Evolutionary conservation across 2,329 filamentous ascomycete species (phyloP), one percentile per base, ranked within the genome.

Genomic region (Onygenales sp.): DNA sequence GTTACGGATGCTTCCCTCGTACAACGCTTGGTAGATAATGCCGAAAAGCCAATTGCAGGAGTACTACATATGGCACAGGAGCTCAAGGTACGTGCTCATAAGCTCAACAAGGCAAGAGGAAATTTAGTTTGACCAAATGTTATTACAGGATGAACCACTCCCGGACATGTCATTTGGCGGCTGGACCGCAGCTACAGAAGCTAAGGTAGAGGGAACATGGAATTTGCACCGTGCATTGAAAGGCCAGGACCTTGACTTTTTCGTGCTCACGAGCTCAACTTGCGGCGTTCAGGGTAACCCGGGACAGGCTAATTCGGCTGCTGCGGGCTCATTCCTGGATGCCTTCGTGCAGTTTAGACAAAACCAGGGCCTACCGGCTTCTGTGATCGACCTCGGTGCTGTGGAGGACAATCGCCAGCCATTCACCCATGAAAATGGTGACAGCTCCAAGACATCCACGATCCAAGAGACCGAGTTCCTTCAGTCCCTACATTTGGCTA

Each of bases 181-280:
- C 4, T 54, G 60, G 45, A 48, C 46, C 2, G 32, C 34, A 4
- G 54, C 52, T 7, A 34, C 56, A 6, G 42, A 45, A 14, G 60
- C 61, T 10, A 64, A 64, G 48, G 58, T 64, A 2, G 49, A 51
- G 8, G 61, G 61, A 6, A 57, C 49, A 9, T 52, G 47, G n/a
- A 14, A 51, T 5, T 55, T 63, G 6, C 53, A 62, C 31, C 52
- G 59, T 9, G 59, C 59, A 49, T 17, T 49, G 39, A 32, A 32
- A 2, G 49, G 74, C 13, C 14, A 42, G 6, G 11, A 54, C 4
- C 53, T 63, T 3, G 62, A 63, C 27, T 63, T 62, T 43, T 63
- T 77, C 58, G 60, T 77, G 9, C 57, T 72, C 27, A 68, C 75
- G 42, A 71, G 68, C 0, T 76, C 74, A 0, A 54, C 69, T 1